phyloP scores from a whole-genome alignment of 192 early-diverging fungal species.

The Lobosporangium transversale region DNA sequence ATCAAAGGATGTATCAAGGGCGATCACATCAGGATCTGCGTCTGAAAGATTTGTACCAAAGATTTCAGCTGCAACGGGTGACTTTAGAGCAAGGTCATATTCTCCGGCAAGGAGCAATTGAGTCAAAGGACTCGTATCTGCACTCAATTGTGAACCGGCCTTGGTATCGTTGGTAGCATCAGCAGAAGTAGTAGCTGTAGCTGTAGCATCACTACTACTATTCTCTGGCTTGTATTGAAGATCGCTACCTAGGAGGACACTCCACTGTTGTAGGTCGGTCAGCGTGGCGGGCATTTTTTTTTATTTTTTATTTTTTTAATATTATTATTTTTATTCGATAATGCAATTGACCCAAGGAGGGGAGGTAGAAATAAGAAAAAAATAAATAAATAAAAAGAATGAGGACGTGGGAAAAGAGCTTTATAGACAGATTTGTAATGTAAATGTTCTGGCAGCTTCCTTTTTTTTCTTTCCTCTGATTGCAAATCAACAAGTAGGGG shows the following conservation, averaged over 20 bases:
- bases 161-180: no score
- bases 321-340: no score
- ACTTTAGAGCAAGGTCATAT: constrained; percentile 62
- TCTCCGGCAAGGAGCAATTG: constrained; percentile 55
- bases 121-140: constrained; percentile 29
- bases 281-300: constrained; percentile 11
- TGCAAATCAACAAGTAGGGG: not conserved
- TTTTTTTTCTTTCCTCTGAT: no score
- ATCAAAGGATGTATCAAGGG: constrained; percentile 49
- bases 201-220: not conserved
- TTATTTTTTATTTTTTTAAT: no score
- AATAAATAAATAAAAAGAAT: constrained; percentile 3
- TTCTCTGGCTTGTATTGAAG: constrained; percentile 13
- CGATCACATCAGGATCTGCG: constrained; percentile 12
- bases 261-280: constrained; percentile 46
- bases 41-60: constrained; percentile 61
- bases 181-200: constrained; percentile 1
- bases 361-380: constrained; percentile 1
- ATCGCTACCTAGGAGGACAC: constrained; percentile 39
- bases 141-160: no score
- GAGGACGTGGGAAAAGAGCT: not conserved
- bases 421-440: not conserved
- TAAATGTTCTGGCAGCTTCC: no score
- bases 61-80: constrained; percentile 50
- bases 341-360: not conserved